A percentile compares a stretch with the other conserved stretches of the same genome.
Evolutionary conservation across 768 basidiomycete genomes (phyloP).

Genomic region (Boletus pseudo-olivaceus): DNA sequence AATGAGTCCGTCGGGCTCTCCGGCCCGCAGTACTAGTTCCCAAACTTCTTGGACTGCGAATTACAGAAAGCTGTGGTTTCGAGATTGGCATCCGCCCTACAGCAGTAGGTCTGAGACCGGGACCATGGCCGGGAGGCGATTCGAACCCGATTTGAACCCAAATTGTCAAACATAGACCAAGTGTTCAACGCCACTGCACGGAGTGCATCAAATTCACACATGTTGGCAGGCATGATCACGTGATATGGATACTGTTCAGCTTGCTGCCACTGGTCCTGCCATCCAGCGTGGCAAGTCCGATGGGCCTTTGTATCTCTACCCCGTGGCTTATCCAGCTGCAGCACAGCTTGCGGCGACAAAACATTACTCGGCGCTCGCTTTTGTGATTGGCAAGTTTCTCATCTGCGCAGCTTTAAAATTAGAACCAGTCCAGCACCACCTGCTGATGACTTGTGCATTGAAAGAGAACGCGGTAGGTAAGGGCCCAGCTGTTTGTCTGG

Average conservation of each 20-base stretch:
- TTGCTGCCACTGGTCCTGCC: not conserved
- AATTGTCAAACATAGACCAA: too few species aligned
- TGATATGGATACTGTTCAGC: too few species aligned
- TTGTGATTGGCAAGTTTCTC: not conserved
- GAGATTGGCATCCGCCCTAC: too few species aligned
- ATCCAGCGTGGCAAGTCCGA: not conserved
- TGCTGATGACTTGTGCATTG: not conserved
- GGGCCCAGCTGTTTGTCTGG: not conserved
- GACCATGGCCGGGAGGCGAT: too few species aligned
- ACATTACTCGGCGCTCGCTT: not conserved
- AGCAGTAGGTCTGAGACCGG: too few species aligned
- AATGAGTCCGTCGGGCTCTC: not conserved
- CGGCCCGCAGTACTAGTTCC: not conserved
- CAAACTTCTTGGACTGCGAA: not conserved
- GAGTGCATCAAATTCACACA: too few species aligned
- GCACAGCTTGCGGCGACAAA: not conserved
- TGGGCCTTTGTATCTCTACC: not conserved
- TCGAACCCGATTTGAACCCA: too few species aligned
- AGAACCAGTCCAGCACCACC: not conserved
- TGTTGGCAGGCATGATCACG: too few species aligned
- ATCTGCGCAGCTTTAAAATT: not conserved
- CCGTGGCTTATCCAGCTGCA: not conserved
- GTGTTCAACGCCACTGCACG: too few species aligned
- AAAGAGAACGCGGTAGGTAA: not conserved
- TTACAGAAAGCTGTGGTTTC: slow-evolving; percentile 1